Conservation (phyloP, 805 yeast species). For the Blastobotrys attinorum region DNA sequence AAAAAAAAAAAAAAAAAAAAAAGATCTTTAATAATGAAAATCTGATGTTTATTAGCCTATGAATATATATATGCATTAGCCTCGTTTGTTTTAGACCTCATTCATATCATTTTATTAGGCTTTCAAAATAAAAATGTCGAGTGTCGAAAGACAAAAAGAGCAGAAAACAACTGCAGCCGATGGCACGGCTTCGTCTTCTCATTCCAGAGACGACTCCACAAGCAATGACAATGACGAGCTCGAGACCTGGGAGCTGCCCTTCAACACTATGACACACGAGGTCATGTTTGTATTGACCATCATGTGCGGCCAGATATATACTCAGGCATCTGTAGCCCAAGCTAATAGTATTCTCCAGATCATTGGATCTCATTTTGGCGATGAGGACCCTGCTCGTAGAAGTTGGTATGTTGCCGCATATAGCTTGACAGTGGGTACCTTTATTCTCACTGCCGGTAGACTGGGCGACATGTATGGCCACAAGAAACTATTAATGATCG, state of each 20-base stretch:
- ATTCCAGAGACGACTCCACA: neutral
- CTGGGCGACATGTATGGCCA: constrained; percentile 68
- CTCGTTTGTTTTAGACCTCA: too few species aligned
- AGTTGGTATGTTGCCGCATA: constrained; percentile 67
- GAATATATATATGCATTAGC: too few species aligned
- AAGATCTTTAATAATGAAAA: neutral
- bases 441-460: constrained; percentile 59
- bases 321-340: constrained; percentile 33
- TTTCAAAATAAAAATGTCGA: too few species aligned
- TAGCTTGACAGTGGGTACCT: constrained; percentile 64
- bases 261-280: constrained; percentile 12
- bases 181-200: neutral
- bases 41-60: too few species aligned
- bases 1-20: too few species aligned
- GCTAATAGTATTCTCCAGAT: constrained; percentile 24
- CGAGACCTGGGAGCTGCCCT: neutral
- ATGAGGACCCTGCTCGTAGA: constrained; percentile 29
- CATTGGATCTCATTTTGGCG: constrained; percentile 27
- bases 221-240: neutral
- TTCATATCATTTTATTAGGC: too few species aligned
- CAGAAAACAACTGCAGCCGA: neutral
- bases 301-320: constrained; percentile 30
- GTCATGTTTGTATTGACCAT: constrained; percentile 21
- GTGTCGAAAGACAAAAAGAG: neutral
- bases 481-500: constrained; percentile 43